These are phyloP conservation scores for Xylaria sp. DNA, from an alignment of 2,329 filamentous ascomycete genomes.

Conservation along the genomic window DNA sequence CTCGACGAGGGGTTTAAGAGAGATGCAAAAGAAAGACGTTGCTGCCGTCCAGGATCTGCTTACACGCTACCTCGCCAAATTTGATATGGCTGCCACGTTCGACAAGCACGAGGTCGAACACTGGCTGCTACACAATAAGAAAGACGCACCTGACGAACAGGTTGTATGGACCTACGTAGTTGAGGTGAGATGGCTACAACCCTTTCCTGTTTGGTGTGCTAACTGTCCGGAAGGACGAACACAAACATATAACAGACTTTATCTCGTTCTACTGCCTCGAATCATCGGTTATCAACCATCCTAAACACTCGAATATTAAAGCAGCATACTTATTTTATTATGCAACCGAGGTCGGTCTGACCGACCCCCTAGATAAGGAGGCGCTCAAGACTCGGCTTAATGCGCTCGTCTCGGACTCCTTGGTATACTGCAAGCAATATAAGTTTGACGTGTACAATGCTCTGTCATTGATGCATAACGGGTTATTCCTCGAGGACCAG, in stretches of 20 bases:
- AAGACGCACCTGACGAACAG: slow-evolving; percentile 71
- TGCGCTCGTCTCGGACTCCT: slow-evolving; percentile 80
- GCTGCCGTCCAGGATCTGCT: slow-evolving; percentile 80
- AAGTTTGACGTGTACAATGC: slow-evolving; percentile 98
- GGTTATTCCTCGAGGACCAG: slow-evolving; percentile 89
- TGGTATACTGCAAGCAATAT: slow-evolving; percentile 84
- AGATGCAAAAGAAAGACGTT: slow-evolving; percentile 83
- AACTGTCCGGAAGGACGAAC: slow-evolving; percentile 59
- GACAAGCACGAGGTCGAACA: slow-evolving; percentile 83
- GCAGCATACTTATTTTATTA: slow-evolving; percentile 99
- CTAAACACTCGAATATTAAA: slow-evolving; percentile 80
- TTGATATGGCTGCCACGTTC: slow-evolving; percentile 86
- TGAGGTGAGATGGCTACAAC: slow-evolving; percentile 64
- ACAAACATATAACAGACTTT: slow-evolving; percentile 91
- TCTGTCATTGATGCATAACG: slow-evolving; percentile 92
- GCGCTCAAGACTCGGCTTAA: slow-evolving; percentile 85
- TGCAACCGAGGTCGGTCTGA: slow-evolving; percentile 82
- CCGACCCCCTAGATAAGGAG: slow-evolving; percentile 61
- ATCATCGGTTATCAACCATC: slow-evolving; percentile 87
- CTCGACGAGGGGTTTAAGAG: slow-evolving; percentile 77
- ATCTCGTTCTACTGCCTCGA: slow-evolving; percentile 97
- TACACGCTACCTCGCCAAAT: slow-evolving; percentile 80
- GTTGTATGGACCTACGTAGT: slow-evolving; percentile 96
- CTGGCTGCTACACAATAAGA: slow-evolving; percentile 82
- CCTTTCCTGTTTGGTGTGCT: slow-evolving; percentile 30